Evolutionary conservation across 2,329 filamentous ascomycete genomes (phyloP).

Genomic region (Fusarium zealandicum): DNA sequence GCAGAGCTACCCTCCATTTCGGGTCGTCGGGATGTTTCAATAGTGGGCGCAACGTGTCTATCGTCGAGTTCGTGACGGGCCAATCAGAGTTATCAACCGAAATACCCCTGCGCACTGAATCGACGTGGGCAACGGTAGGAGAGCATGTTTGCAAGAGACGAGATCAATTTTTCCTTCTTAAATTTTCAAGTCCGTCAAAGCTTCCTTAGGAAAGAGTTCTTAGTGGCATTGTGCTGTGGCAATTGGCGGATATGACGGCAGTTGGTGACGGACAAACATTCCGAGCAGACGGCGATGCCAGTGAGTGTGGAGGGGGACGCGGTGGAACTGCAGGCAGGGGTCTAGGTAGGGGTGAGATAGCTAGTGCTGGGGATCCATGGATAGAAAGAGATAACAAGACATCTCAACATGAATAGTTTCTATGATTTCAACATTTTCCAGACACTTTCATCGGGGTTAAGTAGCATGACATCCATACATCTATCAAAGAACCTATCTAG

Average conservation of each 20-base stretch:
- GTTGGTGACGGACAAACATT: conserved; percentile 8
- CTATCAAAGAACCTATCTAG: too few species aligned
- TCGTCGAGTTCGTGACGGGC: background rate
- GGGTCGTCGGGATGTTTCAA: background rate
- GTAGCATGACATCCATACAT: too few species aligned
- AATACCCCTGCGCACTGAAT: background rate
- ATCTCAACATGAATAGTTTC: too few species aligned
- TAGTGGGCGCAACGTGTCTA: background rate
- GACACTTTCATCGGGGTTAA: too few species aligned
- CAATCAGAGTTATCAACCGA: conserved; percentile 4
- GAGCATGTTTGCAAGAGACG: conserved; percentile 9
- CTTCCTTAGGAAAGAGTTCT: background rate
- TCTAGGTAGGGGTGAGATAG: conserved; percentile 4
- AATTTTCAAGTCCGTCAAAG: too few species aligned
- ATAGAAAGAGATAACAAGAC: too few species aligned
- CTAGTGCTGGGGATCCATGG: too few species aligned
- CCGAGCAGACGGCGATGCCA: conserved; percentile 23
- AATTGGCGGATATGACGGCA: conserved; percentile 40
- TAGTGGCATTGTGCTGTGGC: conserved; percentile 6
- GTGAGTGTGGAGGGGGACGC: conserved; percentile 8
- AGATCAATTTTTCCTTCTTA: background rate
- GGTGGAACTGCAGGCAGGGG: conserved; percentile 11
- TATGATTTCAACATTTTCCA: too few species aligned
- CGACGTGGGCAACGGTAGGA: background rate
- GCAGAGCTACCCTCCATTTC: conserved; percentile 6